Conservation (phyloP, 2,329 filamentous ascomycete species). For the Leptographium lundbergii region DNA sequence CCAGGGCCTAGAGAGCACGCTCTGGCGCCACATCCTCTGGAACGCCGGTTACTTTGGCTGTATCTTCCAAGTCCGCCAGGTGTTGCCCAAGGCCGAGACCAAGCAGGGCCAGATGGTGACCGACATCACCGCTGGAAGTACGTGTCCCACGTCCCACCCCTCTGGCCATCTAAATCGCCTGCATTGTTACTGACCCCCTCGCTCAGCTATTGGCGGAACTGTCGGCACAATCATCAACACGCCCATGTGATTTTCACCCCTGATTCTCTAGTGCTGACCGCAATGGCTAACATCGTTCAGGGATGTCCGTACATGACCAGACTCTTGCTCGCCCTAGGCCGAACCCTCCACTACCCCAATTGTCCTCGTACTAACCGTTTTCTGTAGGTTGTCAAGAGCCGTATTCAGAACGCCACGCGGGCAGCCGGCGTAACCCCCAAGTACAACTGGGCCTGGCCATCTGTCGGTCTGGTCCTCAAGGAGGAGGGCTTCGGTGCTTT, state of each 20-base stretch:
- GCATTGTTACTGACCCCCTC: neutral
- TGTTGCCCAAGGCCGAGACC: constrained; percentile 69
- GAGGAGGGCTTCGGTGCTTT: constrained; percentile 87
- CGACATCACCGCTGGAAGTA: constrained; percentile 68
- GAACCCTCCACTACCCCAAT: neutral
- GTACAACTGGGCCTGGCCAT: constrained; percentile 97
- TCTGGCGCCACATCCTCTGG: constrained; percentile 85
- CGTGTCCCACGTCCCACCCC: neutral
- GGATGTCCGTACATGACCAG: constrained; percentile 3
- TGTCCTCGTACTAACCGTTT: neutral
- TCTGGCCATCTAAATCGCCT: neutral
- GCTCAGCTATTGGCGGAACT: constrained; percentile 62
- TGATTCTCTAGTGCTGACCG: neutral
- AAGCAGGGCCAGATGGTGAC: constrained; percentile 75
- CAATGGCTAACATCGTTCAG: constrained; percentile 1
- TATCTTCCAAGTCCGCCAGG: constrained; percentile 87
- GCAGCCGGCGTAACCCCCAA: constrained; percentile 72
- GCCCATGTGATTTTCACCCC: constrained; percentile 74
- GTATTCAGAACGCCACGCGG: constrained; percentile 89
- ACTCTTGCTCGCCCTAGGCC: neutral
- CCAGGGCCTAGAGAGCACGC: constrained; percentile 89
- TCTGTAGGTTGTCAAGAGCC: constrained; percentile 78
- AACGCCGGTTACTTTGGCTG: constrained; percentile 96
- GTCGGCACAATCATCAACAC: constrained; percentile 86
- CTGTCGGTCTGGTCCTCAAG: constrained; percentile 72